Percentiles rank a stretch among this genome's conserved stretches.
Conservation (phyloP, 139 green algal species). For the Chlamydomonas urium region DNA sequence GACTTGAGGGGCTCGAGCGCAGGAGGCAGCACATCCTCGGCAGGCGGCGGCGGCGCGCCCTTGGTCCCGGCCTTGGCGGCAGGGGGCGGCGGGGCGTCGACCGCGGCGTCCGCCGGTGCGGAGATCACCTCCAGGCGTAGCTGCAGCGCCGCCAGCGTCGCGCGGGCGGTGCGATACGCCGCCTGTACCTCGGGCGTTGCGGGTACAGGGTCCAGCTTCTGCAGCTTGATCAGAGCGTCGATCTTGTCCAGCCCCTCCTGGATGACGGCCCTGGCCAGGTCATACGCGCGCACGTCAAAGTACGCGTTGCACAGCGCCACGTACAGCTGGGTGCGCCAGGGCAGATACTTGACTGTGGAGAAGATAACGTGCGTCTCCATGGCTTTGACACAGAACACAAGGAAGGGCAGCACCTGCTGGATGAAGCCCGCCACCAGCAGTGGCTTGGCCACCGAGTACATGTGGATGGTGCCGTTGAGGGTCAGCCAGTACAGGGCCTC, state of each 20-base stretch:
- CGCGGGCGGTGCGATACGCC: constrained; percentile 27
- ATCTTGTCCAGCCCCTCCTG: constrained; percentile 34
- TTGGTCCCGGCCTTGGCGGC: background rate
- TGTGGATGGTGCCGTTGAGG: constrained; percentile 41
- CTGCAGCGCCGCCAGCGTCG: constrained; percentile 35
- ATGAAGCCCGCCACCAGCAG: constrained; percentile 40
- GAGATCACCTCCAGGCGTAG: constrained; percentile 29
- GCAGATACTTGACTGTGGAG: constrained; percentile 38
- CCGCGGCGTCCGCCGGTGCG: background rate
- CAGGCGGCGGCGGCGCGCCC: constrained; percentile 4
- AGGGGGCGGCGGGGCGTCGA: background rate
- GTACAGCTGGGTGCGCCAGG: constrained; percentile 51
- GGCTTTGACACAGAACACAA: constrained; percentile 45
- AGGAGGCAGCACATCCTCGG: background rate
- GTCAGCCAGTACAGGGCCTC: constrained; percentile 56
- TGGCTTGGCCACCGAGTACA: constrained; percentile 33
- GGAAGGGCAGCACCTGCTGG: constrained; percentile 41
- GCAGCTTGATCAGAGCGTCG: constrained; percentile 38
- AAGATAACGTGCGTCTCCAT: constrained; percentile 49
- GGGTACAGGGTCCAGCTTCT: constrained; percentile 56
- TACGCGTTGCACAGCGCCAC: constrained; percentile 26
- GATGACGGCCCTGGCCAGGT: constrained; percentile 16
- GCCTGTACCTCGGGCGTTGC: constrained; percentile 29
- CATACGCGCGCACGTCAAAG: constrained; percentile 14
- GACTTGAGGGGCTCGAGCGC: constrained; percentile 15